Conservation (phyloP, 495 filamentous ascomycete species). For the Xylaria nigripes region DNA sequence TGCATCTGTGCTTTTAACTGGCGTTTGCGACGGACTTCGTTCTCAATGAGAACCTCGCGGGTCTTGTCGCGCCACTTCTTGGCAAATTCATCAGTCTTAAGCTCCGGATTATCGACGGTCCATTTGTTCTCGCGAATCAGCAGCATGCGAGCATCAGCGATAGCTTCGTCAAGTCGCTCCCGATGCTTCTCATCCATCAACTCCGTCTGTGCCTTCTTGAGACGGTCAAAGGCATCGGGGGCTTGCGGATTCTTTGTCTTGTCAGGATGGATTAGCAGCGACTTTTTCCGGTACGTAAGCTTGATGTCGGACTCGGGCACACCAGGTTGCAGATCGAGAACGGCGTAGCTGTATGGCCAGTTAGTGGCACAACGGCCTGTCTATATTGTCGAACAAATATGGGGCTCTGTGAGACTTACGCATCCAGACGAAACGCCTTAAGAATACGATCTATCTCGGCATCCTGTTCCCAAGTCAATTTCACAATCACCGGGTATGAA, state of each 20-base stretch:
- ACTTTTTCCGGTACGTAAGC: slow-evolving; percentile 85
- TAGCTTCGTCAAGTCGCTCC: slow-evolving; percentile 79
- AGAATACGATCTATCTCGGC: slow-evolving; percentile 93
- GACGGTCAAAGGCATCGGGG: slow-evolving; percentile 91
- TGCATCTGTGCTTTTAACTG: slow-evolving; percentile 92
- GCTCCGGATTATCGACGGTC: slow-evolving; percentile 77
- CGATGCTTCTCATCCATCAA: slow-evolving; percentile 93
- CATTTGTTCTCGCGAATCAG: slow-evolving; percentile 90
- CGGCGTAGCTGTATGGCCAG: slow-evolving; percentile 59
- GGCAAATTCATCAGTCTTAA: slow-evolving; percentile 73
- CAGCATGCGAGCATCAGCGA: slow-evolving; percentile 89
- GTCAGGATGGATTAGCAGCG: slow-evolving; percentile 95
- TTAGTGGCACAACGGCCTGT: background rate
- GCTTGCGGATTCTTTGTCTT: slow-evolving; percentile 88
- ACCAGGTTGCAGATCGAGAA: slow-evolving; percentile 92
- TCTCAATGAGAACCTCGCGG: slow-evolving; percentile 85
- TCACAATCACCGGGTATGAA: background rate
- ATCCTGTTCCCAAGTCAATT: slow-evolving; percentile 49
- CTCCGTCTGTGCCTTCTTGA: slow-evolving; percentile 87
- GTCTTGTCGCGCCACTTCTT: slow-evolving; percentile 85
- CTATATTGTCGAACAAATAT: background rate
- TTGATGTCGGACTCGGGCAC: slow-evolving; percentile 97
- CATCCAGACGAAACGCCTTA: slow-evolving; percentile 81
- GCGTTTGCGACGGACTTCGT: slow-evolving; percentile 73
- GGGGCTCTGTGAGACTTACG: slow-evolving; percentile 46